These are phyloP conservation scores for Grifola frondosa DNA, from an alignment of 1,284 basidiomycete species.

Conservation along the genomic window DNA sequence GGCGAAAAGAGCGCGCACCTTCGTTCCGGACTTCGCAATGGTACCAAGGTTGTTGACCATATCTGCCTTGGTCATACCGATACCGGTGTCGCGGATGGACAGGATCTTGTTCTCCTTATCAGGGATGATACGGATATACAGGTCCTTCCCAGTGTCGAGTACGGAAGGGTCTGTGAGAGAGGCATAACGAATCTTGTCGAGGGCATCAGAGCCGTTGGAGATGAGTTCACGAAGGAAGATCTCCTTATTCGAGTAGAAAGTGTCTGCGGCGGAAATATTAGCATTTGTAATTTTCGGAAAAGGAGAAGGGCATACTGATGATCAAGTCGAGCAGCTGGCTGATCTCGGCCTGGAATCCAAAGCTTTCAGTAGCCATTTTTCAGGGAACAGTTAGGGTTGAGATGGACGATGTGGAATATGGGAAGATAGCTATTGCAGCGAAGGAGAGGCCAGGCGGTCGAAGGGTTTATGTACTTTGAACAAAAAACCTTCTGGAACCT, in stretches of 20 bases:
- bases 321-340: conserved; percentile 90
- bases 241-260: conserved; percentile 99
- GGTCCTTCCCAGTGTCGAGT: conserved; percentile 87
- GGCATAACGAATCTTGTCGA: conserved; percentile 96
- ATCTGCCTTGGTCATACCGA: conserved; percentile 99
- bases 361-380: conserved; percentile 78
- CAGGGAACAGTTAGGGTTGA: conserved; percentile 8
- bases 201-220: conserved; percentile 90
- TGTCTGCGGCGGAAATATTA: conserved; percentile 55
- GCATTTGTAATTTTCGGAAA: conserved; percentile 7
- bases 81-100: conserved; percentile 92
- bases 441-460: conserved; percentile 12
- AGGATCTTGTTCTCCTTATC: conserved; percentile 97
- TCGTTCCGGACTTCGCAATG: conserved; percentile 96
- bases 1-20: conserved; percentile 47
- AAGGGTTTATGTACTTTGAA: conserved; percentile 24
- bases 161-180: conserved; percentile 89
- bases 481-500: conserved; percentile 31
- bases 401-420: conserved; percentile 10
- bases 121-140: conserved; percentile 89
- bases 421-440: conserved; percentile 12
- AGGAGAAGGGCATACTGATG: conserved; percentile 63
- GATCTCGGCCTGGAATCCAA: conserved; percentile 97
- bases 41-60: conserved; percentile 99
- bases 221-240: conserved; percentile 97